Percentiles rank a stretch among this genome's conserved stretches.
Evolutionary conservation across 352 stramenopile genomes (phyloP).

Genomic region (Saprolegnia diclina): DNA sequence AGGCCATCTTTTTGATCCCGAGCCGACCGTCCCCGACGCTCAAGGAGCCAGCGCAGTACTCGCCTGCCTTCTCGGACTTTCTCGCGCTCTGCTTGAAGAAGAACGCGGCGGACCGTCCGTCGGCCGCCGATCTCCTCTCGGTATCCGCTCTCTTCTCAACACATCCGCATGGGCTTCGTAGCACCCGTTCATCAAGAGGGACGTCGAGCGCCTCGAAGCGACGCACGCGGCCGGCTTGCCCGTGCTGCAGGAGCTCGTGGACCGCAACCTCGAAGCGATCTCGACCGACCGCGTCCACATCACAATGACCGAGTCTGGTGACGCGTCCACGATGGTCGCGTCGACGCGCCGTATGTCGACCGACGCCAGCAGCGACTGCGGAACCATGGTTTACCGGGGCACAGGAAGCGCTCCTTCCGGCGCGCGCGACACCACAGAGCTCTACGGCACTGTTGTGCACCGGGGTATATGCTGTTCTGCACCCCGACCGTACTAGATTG

Average conservation of each 20-base stretch:
- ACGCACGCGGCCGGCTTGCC: conserved; percentile 37
- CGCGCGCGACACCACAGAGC: conserved; percentile 43
- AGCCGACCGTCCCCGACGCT: conserved; percentile 55
- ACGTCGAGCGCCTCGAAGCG: conserved; percentile 44
- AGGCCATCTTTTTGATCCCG: conserved; percentile 73
- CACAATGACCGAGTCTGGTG: conserved; percentile 45
- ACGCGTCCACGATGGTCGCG: conserved; percentile 42
- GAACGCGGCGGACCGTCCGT: conserved; percentile 44
- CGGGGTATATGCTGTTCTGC: background rate
- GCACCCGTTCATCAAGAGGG: conserved; percentile 57
- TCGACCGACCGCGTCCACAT: conserved; percentile 42
- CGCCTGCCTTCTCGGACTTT: conserved; percentile 52
- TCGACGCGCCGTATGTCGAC: conserved; percentile 34
- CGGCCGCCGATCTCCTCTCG: conserved; percentile 43
- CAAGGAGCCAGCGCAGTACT: conserved; percentile 38
- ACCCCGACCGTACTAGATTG: background rate
- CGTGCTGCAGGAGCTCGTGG: conserved; percentile 62
- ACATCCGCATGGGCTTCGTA: background rate
- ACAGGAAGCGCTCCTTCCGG: background rate
- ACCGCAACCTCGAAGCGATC: conserved; percentile 63
- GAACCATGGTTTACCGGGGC: conserved; percentile 30
- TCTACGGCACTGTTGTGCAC: conserved; percentile 58
- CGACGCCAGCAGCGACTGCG: background rate
- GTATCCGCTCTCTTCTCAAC: conserved; percentile 3
- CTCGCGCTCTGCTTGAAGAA: conserved; percentile 61